Base-by-base conservation (phyloP, 2,329 filamentous ascomycete species). In the Colletotrichum sp. region DNA sequence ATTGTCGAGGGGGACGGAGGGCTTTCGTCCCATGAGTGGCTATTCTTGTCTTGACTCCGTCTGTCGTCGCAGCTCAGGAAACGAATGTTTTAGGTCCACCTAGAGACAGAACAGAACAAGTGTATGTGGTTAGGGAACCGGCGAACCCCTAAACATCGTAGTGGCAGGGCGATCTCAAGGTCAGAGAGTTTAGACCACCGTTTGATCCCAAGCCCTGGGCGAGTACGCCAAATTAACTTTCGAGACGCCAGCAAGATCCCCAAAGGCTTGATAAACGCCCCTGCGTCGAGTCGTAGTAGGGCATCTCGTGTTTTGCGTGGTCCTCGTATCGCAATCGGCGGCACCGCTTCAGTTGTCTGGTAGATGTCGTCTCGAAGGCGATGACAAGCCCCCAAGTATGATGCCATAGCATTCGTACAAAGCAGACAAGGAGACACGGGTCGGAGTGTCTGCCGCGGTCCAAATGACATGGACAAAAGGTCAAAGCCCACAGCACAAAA, bases 141-240 rank as follows among this genome's bases (percentile, higher is more conserved):
- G 64, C 73, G 70, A 76, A 60, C 70, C 59, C 64, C 64, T 60
- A 76, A 69, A 13, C 64, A 72, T 63, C 24, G 62, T 68, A 63
- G 71, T 62, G 12, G 52, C 30, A 24, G 52, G 36, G 66, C 52
- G 75, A 71, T 71, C 71, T 39, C 52, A 39, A 71, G 60, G 36
- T 32, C 66, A 71, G 24, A 65, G 32, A 75, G 60, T 67, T 75
- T 64, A 67, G 66, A 57, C 71, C 75, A 75, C 75, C 75, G 71
- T 77, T 75, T 75, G 66, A 67, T 75, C 62, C 66, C 59, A 76
- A 75, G 62, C 66, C 75, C 60, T 44, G 66, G 44, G 26, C 52
- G 30, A 44, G 18, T 30, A 34, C 64, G 57, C 69, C 55, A 57
- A 68, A 68, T 65, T 71, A 71, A 75, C 62, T 32, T 75, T 77